These are phyloP conservation scores for Fusarium dimerum DNA, from an alignment of 2,329 filamentous ascomycete genomes.

Conservation along the genomic window DNA sequence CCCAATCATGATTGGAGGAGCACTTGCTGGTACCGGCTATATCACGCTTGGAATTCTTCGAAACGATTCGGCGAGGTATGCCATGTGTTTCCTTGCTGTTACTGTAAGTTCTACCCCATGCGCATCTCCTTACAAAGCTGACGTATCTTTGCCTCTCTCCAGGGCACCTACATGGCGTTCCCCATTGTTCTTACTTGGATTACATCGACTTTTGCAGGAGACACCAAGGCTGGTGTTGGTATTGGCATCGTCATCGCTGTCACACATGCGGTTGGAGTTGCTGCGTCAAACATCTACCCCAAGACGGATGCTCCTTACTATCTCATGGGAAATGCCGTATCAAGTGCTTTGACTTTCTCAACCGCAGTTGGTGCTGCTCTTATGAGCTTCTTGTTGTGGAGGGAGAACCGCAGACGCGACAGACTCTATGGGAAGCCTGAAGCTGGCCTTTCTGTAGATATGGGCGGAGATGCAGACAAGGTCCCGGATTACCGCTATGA, in stretches of 20 bases:
- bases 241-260: conserved; percentile 18
- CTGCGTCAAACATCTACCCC: conserved; percentile 18
- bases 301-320: conserved; percentile 14
- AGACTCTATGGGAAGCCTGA: conserved; percentile 13
- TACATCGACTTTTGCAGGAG: conserved; percentile 17
- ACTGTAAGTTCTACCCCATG: conserved; percentile 8
- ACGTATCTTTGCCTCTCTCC: too few relatives aligned
- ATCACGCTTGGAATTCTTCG: conserved; percentile 10
- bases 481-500: conserved; percentile 15
- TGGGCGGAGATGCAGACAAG: conserved; percentile 17
- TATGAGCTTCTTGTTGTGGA: conserved; percentile 13
- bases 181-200: conserved; percentile 21
- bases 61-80: conserved; percentile 8
- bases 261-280: conserved; percentile 15
- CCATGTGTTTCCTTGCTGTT: conserved; percentile 11
- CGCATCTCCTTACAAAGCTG: too few relatives aligned
- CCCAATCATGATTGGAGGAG: conserved; percentile 9
- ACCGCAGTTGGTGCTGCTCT: conserved; percentile 5
- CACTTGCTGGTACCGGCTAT: conserved; percentile 12
- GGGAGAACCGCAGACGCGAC: conserved; percentile 11
- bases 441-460: conserved; percentile 10
- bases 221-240: conserved; percentile 19
- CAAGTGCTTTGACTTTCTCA: conserved; percentile 8
- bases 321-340: conserved; percentile 16
- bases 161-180: conserved; percentile 19